Evolutionary conservation across 305 asterid genomes (phyloP).

Genomic region (Stenogyne calaminthoides): DNA sequence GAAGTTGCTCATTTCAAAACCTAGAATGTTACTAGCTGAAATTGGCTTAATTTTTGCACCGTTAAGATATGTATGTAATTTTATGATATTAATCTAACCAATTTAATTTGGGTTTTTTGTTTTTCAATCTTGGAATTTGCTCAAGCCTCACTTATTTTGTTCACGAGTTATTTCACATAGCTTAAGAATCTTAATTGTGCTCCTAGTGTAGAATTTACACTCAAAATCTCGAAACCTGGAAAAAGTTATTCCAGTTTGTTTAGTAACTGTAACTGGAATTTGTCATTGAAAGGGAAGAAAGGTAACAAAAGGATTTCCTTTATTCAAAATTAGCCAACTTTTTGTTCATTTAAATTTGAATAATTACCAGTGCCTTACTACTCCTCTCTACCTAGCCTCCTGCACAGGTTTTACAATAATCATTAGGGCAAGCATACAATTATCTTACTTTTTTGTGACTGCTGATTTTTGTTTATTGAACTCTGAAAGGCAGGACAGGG

Average conservation of each 20-base stretch:
- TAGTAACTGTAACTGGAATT: not conserved
- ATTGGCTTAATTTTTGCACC: too few relatives aligned
- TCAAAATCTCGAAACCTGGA: not conserved
- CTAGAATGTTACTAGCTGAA: not conserved
- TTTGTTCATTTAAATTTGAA: not conserved
- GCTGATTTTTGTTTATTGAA: not conserved
- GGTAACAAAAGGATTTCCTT: not conserved
- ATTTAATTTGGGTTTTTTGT: not conserved
- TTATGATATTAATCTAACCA: not conserved
- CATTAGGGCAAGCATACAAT: not conserved
- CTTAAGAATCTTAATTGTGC: not conserved
- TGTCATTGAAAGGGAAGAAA: slow-evolving; percentile 6
- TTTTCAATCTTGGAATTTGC: not conserved
- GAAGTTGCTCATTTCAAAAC: slow-evolving; percentile 1
- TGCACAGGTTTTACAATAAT: too few relatives aligned
- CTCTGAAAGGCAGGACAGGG: not conserved
- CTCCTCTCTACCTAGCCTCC: too few relatives aligned
- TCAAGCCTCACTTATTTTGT: too few relatives aligned
- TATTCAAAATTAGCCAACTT: not conserved
- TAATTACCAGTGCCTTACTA: not conserved
- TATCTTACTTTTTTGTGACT: not conserved
- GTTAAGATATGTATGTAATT: not conserved
- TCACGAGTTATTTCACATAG: not conserved
- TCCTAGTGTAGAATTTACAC: not conserved
- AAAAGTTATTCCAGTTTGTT: not conserved